Evolutionary conservation across 257 asterid species (phyloP).

Genomic region (Ilex asprella): DNA sequence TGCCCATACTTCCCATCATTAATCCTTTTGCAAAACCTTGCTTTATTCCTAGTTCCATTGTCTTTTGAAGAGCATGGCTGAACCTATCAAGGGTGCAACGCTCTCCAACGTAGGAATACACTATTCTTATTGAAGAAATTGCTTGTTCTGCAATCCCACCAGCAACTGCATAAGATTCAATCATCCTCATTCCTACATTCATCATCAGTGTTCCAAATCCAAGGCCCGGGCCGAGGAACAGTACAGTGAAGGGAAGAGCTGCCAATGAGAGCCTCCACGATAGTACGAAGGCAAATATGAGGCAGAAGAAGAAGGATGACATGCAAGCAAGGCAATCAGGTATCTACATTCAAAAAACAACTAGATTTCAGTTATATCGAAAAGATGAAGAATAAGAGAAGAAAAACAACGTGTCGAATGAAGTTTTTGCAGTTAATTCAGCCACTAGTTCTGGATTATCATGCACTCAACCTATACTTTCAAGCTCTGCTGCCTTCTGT

Average conservation of each 20-base stretch:
- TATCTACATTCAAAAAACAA: conserved; percentile 34
- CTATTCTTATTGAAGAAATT: conserved; percentile 56
- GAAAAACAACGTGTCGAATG: neutral
- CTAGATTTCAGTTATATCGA: too few relatives aligned
- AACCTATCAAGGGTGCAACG: conserved; percentile 46
- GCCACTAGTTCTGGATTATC: too few relatives aligned
- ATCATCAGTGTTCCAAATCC: conserved; percentile 77
- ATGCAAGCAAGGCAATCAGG: conserved; percentile 77
- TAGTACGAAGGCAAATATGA: conserved; percentile 52
- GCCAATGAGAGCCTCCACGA: conserved; percentile 78
- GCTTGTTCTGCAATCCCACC: conserved; percentile 85
- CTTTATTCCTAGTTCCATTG: conserved; percentile 65
- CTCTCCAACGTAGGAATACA: conserved; percentile 74
- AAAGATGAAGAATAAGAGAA: neutral
- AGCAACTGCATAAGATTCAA: conserved; percentile 59
- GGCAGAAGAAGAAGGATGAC: conserved; percentile 78
- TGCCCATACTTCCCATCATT: conserved; percentile 79
- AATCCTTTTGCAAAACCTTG: conserved; percentile 79
- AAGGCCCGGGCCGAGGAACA: conserved; percentile 72
- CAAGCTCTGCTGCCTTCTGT: too few relatives aligned
- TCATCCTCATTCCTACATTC: conserved; percentile 52
- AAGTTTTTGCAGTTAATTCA: too few relatives aligned
- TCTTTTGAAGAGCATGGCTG: conserved; percentile 52
- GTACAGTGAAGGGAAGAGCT: conserved; percentile 61
- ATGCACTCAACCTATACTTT: too few relatives aligned